These are phyloP conservation scores for Podospora australis DNA, from an alignment of 495 filamentous ascomycete genomes.

Conservation along the genomic window DNA sequence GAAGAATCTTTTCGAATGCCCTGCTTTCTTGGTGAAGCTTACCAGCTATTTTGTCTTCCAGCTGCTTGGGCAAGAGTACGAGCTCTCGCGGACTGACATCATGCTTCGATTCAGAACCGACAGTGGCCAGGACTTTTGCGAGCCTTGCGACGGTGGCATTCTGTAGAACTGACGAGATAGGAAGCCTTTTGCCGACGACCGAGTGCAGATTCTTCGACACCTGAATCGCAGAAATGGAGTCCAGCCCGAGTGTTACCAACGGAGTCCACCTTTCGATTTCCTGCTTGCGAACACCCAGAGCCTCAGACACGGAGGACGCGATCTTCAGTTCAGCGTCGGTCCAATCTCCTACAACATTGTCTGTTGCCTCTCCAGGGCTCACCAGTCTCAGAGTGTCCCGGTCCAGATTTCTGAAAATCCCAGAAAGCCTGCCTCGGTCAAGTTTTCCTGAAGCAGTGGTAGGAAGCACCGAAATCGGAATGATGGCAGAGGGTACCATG, in stretches of 20 bases:
- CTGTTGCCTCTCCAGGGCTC: constrained; percentile 17
- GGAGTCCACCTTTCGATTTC: constrained; percentile 50
- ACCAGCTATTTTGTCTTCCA: constrained; percentile 27
- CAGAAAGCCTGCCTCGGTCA: constrained; percentile 32
- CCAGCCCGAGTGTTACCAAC: constrained; percentile 54
- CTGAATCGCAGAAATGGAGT: constrained; percentile 74
- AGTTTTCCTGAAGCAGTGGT: constrained; percentile 59
- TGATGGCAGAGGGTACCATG: constrained; percentile 60
- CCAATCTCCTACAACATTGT: constrained; percentile 41
- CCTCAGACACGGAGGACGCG: constrained; percentile 34
- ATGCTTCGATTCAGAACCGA: neutral
- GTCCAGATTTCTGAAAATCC: constrained; percentile 13
- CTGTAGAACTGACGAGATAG: constrained; percentile 58
- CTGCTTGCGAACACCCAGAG: constrained; percentile 43
- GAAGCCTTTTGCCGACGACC: constrained; percentile 35
- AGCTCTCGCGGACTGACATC: neutral
- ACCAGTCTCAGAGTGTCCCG: constrained; percentile 12
- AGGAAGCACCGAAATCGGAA: constrained; percentile 60
- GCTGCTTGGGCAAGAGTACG: constrained; percentile 30
- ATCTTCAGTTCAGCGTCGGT: constrained; percentile 45
- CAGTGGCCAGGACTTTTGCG: constrained; percentile 26
- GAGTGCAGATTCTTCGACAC: constrained; percentile 49
- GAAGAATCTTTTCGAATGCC: constrained; percentile 50
- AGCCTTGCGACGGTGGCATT: constrained; percentile 55
- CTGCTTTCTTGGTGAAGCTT: constrained; percentile 29